Evolutionary conservation across 2,329 filamentous ascomycete genomes (phyloP), one percentile per base, ranked within the genome.

Genomic region (Neocatenulostroma microsporum): DNA sequence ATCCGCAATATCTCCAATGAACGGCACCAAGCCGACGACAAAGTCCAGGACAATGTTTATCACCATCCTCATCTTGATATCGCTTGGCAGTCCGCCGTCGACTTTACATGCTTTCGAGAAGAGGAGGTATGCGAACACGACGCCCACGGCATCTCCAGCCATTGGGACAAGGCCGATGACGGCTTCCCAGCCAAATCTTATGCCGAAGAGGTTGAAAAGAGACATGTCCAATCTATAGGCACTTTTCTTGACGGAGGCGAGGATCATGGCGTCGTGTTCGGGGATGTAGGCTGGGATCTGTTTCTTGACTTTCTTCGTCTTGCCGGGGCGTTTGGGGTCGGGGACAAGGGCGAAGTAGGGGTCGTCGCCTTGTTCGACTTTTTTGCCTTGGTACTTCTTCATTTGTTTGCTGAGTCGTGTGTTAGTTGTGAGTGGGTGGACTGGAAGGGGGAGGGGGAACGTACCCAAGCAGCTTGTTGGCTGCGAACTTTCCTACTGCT

Each of bases 161-260:
- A 76, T 76, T 50, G 91, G 91, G 37, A 96, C 62, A 6, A 96
- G 57, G 11, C 81, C 91, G 51, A 96, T 84, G 40, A 94, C 74
- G 50, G 81, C 83, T 34, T 84, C 78, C 86, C 87, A 95, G 37
- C 91, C 91, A 56, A 96, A 88, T 40, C 80, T 76, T 41, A 94
- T 73, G 28, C 87, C 86, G 46, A 82, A 76, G 55, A 85, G 76
- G 54, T 76, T 87, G 67, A 89, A 93, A 5, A 94, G 74, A 37
- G 74, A 76, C 69, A 86, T 82, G 61, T 96, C 91, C 18, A 95
- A 75, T 24, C 78, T 74, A 63, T 94, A 94, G 21, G 91, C 87
- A 40, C 82, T 74, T 51, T 82, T 76, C 62, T 94, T 89, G 50
- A 94, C 85, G 51, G 82, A 82, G 50, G 82, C 93, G 46, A 96